Evolutionary conservation across 202 grass and related monocot species (phyloP).

Genomic region (Setaria italica): DNA sequence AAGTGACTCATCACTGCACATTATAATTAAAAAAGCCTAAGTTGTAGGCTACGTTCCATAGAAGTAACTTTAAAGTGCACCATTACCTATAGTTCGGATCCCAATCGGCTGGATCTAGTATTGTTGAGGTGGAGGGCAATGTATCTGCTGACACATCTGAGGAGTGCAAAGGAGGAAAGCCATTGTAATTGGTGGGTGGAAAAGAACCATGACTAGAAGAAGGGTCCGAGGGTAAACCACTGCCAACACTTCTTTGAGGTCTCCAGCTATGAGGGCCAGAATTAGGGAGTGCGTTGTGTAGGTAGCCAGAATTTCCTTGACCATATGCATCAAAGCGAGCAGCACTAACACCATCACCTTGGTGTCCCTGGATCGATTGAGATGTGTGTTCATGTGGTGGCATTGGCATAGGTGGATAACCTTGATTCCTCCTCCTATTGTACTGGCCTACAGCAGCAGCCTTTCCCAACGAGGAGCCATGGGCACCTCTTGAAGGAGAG

Average conservation of each 20-base stretch:
- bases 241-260: slow-evolving; percentile 55
- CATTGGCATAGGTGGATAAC: slow-evolving; percentile 68
- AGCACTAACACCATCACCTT: slow-evolving; percentile 54
- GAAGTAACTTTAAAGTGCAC: slow-evolving; percentile 42
- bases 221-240: slow-evolving; percentile 49
- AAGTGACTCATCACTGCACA: slow-evolving; percentile 87
- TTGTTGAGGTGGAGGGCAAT: slow-evolving; percentile 62
- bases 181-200: slow-evolving; percentile 54
- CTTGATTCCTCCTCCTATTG: slow-evolving; percentile 75
- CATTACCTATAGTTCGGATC: slow-evolving; percentile 94
- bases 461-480: slow-evolving; percentile 79
- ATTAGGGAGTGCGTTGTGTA: slow-evolving; percentile 58
- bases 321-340: slow-evolving; percentile 57
- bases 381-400: slow-evolving; percentile 72
- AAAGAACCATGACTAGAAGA: slow-evolving; percentile 65
- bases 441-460: slow-evolving; percentile 80
- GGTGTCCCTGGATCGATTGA: slow-evolving; percentile 58
- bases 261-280: slow-evolving; percentile 77
- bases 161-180: slow-evolving; percentile 44
- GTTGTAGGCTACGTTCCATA: slow-evolving; percentile 38
- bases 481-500: slow-evolving; percentile 77
- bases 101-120: slow-evolving; percentile 90
- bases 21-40: slow-evolving; percentile 22
- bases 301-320: slow-evolving; percentile 61
- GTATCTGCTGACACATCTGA: slow-evolving; percentile 55